These are phyloP conservation scores for Emmonsia crescens DNA, from an alignment of 2,329 filamentous ascomycete genomes.

Conservation along the genomic window DNA sequence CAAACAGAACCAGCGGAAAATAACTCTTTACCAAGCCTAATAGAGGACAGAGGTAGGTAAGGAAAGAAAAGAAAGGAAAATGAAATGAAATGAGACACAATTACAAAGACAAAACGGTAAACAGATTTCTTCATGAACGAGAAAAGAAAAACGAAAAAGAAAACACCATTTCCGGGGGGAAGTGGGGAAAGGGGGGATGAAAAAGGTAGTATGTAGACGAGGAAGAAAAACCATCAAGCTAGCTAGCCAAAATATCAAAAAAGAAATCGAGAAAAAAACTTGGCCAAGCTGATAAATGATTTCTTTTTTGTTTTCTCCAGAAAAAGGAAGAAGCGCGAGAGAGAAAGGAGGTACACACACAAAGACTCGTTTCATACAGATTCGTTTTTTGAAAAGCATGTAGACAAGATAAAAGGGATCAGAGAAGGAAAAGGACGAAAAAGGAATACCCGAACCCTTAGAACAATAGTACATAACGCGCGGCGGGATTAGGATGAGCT, in stretches of 20 bases:
- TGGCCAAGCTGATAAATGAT: neutral
- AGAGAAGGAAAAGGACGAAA: neutral
- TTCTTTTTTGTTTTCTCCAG: slow-evolving; percentile 1
- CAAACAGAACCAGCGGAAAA: neutral
- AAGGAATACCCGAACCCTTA: neutral
- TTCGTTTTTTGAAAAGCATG: slow-evolving; percentile 1
- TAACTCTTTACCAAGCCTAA: neutral
- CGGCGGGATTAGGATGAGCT: neutral
- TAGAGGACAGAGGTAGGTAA: slow-evolving; percentile 12
- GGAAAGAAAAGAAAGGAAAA: slow-evolving; percentile 8
- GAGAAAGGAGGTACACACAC: neutral
- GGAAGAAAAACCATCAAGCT: slow-evolving; percentile 9
- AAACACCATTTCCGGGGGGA: slow-evolving; percentile 13
- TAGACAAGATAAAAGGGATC: neutral
- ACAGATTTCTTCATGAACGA: slow-evolving; percentile 7
- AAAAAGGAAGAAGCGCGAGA: neutral
- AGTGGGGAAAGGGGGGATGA: neutral
- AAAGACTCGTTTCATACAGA: slow-evolving; percentile 1
- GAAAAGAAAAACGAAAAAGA: slow-evolving; percentile 3
- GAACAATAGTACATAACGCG: slow-evolving; percentile 3
- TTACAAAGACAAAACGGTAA: neutral
- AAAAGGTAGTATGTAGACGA: slow-evolving; percentile 19
- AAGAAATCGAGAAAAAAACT: neutral
- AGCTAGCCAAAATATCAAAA: slow-evolving; percentile 9
- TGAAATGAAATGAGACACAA: slow-evolving; percentile 4